Percentiles rank a stretch among this genome's conserved stretches.
Evolutionary conservation across 495 filamentous ascomycete species (phyloP).

Genomic region (Staphylotrichum longicolle): DNA sequence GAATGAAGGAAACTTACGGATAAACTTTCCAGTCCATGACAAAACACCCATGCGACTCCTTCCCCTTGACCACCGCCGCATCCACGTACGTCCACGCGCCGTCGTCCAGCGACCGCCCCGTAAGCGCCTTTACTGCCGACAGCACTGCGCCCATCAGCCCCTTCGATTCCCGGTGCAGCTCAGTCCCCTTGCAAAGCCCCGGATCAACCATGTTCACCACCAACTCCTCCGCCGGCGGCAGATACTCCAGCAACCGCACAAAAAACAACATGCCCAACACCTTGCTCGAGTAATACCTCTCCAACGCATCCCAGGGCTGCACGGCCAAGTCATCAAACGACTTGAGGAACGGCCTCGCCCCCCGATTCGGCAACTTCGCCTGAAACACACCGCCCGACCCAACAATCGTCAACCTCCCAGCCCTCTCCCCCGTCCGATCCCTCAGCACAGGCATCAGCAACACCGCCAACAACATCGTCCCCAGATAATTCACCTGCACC

Average conservation of each 20-base stretch:
- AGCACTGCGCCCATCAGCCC: not conserved
- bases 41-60: constrained; percentile 14
- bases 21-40: constrained; percentile 7
- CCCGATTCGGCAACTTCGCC: not conserved
- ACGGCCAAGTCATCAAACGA: not conserved
- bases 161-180: constrained; percentile 33
- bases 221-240: not conserved
- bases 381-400: not conserved
- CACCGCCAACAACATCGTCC: not conserved
- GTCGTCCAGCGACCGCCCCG: constrained; percentile 3
- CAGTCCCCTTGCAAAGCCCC: constrained; percentile 33
- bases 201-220: not conserved
- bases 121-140: constrained; percentile 15
- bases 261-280: constrained; percentile 1
- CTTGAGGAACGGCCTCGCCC: not conserved
- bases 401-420: constrained; percentile 1
- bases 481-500: constrained; percentile 3
- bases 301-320: not conserved
- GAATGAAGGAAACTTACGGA: not conserved
- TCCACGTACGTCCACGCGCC: not conserved
- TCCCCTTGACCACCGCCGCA: constrained; percentile 5
- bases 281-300: not conserved
- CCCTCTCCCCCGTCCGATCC: not conserved
- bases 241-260: not conserved
- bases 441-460: not conserved